phyloP scores from a whole-genome alignment of 169 alveolate genomes.

The Perkinsus marinus region DNA sequence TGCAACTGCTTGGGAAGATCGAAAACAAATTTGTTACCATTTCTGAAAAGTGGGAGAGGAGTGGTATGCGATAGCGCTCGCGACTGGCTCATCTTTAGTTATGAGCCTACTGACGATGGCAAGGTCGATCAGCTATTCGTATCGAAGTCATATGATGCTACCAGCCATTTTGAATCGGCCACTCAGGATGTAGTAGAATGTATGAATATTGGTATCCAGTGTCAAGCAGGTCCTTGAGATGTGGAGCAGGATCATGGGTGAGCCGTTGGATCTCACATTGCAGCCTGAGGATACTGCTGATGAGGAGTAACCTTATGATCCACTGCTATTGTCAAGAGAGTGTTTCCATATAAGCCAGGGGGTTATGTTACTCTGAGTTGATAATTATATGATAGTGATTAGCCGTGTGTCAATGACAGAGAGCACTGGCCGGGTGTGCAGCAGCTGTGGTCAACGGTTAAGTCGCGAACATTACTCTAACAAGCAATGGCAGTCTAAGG shows the following conservation, averaged over 20 bases:
- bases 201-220: neutral
- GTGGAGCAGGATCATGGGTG: neutral
- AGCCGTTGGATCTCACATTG: neutral
- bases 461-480: neutral
- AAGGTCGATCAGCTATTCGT: conserved; percentile 69
- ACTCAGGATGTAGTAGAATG: conserved; percentile 72
- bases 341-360: too few species aligned
- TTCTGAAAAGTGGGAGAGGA: conserved; percentile 45
- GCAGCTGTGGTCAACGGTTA: neutral
- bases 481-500: neutral
- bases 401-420: neutral
- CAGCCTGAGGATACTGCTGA: neutral
- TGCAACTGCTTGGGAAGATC: conserved; percentile 77
- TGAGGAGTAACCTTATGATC: neutral
- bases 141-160: conserved; percentile 85
- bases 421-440: neutral
- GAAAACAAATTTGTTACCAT: conserved; percentile 76
- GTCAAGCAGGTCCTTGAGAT: neutral
- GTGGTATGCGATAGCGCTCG: neutral
- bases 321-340: neutral
- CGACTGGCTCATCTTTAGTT: conserved; percentile 20
- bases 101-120: conserved; percentile 73
- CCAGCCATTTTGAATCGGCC: conserved; percentile 94
- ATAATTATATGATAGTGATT: neutral
- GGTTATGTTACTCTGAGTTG: neutral